These are phyloP conservation scores for Schizophyllum amplum DNA, from an alignment of 1,284 basidiomycete genomes.

Conservation along the genomic window DNA sequence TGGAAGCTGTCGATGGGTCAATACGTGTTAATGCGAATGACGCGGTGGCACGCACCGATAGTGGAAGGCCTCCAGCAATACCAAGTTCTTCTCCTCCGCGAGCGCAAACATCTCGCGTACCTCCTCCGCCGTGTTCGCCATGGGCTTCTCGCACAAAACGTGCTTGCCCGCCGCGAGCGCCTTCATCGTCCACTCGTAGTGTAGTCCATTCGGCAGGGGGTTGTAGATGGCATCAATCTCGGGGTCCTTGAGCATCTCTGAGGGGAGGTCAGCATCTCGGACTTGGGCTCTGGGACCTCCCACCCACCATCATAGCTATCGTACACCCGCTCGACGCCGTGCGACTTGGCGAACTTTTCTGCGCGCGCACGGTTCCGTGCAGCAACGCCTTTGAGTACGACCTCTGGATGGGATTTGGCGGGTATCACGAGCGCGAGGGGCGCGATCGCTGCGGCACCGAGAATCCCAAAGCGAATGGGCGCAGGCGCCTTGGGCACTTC, in stretches of 20 bases:
- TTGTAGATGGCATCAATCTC: constrained; percentile 25
- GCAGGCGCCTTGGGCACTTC: not conserved
- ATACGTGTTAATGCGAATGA: not conserved
- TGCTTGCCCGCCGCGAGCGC: constrained; percentile 55
- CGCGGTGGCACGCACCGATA: constrained; percentile 26
- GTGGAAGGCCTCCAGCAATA: constrained; percentile 47
- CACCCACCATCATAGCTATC: constrained; percentile 46
- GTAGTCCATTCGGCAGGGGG: constrained; percentile 23
- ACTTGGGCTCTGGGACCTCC: not conserved
- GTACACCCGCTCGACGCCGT: constrained; percentile 48
- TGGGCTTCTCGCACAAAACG: constrained; percentile 58
- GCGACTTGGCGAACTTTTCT: constrained; percentile 44
- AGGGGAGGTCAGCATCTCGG: not conserved
- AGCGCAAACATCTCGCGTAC: constrained; percentile 33
- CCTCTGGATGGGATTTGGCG: constrained; percentile 49
- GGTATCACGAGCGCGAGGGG: constrained; percentile 49
- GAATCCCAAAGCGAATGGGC: constrained; percentile 37
- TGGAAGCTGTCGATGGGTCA: constrained; percentile 32
- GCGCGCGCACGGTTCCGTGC: constrained; percentile 49
- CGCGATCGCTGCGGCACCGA: constrained; percentile 61
- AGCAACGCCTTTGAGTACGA: constrained; percentile 51
- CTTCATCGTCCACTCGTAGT: constrained; percentile 54
- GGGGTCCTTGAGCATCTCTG: constrained; percentile 14
- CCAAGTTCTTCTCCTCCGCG: constrained; percentile 31
- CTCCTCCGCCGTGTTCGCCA: constrained; percentile 42